Evolutionary conservation across 495 filamentous ascomycete genomes (phyloP).

Genomic region (Oleoguttula mirabilis): DNA sequence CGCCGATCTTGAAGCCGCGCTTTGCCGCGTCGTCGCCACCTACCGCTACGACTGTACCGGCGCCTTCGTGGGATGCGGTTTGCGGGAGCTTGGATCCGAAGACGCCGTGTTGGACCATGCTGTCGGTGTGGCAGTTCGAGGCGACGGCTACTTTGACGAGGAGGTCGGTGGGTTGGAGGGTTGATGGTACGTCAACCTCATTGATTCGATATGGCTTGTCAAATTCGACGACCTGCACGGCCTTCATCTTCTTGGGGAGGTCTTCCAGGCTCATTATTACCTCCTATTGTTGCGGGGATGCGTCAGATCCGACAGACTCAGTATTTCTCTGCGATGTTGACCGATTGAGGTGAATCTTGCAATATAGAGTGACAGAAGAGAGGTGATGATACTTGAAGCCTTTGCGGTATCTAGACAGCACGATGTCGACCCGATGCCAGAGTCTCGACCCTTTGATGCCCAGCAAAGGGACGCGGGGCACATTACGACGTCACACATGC

Average conservation of each 20-base stretch:
- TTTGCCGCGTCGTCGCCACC: slow-evolving; percentile 31
- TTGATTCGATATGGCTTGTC: slow-evolving; percentile 40
- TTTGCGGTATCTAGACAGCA: no score
- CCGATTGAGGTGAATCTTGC: no score
- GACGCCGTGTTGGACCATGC: slow-evolving; percentile 38
- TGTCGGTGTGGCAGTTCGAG: slow-evolving; percentile 50
- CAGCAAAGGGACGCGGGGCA: no score
- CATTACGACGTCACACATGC: no score
- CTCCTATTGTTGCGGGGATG: no score
- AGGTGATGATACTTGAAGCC: no score
- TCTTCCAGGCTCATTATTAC: no score
- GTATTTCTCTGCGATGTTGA: no score
- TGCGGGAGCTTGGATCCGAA: slow-evolving; percentile 35
- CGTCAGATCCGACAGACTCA: no score
- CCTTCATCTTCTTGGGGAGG: slow-evolving; percentile 23
- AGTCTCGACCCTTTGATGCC: no score
- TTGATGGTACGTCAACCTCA: slow-evolving; percentile 36
- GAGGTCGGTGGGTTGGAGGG: slow-evolving; percentile 38
- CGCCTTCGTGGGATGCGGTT: slow-evolving; percentile 48
- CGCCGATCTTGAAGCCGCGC: slow-evolving; percentile 35
- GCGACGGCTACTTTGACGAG: slow-evolving; percentile 48
- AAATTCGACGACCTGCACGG: slow-evolving; percentile 30
- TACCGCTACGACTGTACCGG: slow-evolving; percentile 41
- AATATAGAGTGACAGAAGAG: no score
- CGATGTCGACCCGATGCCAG: no score